phyloP scores from a whole-genome alignment of 2,329 filamentous ascomycete species.

The Botrytis fragariae region DNA sequence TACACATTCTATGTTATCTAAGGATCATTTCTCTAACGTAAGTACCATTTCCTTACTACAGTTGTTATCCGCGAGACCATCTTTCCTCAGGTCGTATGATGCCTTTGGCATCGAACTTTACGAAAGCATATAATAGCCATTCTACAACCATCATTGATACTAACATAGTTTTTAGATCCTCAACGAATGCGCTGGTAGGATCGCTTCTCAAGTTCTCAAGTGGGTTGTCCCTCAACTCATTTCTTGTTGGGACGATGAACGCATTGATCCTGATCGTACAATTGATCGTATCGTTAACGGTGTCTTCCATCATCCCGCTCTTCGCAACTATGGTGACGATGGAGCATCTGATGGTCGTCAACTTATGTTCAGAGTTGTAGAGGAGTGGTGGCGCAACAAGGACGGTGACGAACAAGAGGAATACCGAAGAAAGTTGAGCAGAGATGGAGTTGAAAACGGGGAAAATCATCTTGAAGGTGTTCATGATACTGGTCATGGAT shows the following conservation, averaged over 20 bases:
- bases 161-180: constrained; percentile 49
- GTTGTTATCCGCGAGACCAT: neutral
- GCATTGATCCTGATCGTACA: constrained; percentile 64
- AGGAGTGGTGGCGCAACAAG: constrained; percentile 78
- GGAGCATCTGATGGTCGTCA: constrained; percentile 69
- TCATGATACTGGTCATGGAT: constrained; percentile 79
- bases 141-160: neutral
- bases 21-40: constrained; percentile 74
- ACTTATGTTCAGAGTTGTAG: constrained; percentile 75
- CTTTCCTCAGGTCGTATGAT: neutral
- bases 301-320: constrained; percentile 85
- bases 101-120: neutral
- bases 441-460: constrained; percentile 71
- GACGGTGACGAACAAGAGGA: constrained; percentile 59
- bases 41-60: neutral
- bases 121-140: too few species aligned
- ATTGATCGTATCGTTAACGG: constrained; percentile 76
- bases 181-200: constrained; percentile 83
- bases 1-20: constrained; percentile 93
- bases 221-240: constrained; percentile 92
- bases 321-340: constrained; percentile 66
- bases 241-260: constrained; percentile 78
- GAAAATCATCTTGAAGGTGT: constrained; percentile 86
- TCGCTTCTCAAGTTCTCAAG: constrained; percentile 72
- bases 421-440: constrained; percentile 72